These are phyloP conservation scores for Cytospora paraplurivora DNA, from an alignment of 2,329 filamentous ascomycete species.

Conservation along the genomic window DNA sequence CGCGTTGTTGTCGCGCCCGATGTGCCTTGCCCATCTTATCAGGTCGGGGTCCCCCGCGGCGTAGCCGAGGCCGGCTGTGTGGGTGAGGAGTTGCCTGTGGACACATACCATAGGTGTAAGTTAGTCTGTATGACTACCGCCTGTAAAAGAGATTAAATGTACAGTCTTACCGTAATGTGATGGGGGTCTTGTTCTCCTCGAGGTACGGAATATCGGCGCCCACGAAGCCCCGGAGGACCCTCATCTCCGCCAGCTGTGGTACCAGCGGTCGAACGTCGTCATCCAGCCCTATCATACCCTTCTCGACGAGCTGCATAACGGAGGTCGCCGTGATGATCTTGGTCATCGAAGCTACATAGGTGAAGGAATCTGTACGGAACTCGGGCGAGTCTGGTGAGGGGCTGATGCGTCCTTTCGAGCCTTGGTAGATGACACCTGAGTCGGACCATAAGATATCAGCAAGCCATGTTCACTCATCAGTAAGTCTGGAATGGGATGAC, in stretches of 20 bases:
- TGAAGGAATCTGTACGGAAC: conserved; percentile 38
- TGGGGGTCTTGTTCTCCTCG: conserved; percentile 40
- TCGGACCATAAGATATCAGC: background rate
- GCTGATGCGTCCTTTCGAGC: conserved; percentile 38
- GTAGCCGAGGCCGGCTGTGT: conserved; percentile 51
- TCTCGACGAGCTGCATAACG: conserved; percentile 44
- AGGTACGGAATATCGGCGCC: conserved; percentile 41
- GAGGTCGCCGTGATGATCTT: conserved; percentile 41
- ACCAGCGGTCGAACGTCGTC: conserved; percentile 38
- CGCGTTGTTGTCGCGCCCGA: conserved; percentile 38
- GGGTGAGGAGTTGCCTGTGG: conserved; percentile 47
- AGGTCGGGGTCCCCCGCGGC: conserved; percentile 45
- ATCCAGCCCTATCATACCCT: conserved; percentile 38
- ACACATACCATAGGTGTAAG: background rate
- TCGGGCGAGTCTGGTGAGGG: conserved; percentile 30
- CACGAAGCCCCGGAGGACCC: conserved; percentile 42
- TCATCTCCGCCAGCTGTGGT: conserved; percentile 36
- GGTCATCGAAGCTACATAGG: conserved; percentile 43
- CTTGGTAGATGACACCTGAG: conserved; percentile 38
- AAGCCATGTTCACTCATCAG: background rate
- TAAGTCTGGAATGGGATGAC: background rate
- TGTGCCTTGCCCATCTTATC: conserved; percentile 42
- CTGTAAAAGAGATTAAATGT: background rate
- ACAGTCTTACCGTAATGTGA: conserved; percentile 42
- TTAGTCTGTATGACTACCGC: background rate